Evolutionary conservation across 805 yeast genomes (phyloP), one percentile per base, ranked within the genome.

Genomic region (Ogataea degrootiae): DNA sequence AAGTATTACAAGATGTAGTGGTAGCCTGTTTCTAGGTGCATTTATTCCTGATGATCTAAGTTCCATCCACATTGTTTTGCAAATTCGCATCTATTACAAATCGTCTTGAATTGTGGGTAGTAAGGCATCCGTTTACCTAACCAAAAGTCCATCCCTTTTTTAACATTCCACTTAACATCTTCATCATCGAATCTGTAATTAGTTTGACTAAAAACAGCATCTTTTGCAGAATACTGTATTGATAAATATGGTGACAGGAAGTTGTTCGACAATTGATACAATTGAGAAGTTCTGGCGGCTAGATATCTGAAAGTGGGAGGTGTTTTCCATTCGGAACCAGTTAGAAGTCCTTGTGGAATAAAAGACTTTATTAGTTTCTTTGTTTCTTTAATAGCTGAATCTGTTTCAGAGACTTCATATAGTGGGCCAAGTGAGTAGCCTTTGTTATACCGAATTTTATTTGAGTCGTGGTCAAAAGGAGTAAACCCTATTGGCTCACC

Each of bases 11-110:
- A 26, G 11, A 26, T 26, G 9, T 26, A 9, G 31, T 9, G 9
- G 11, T 26, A 9, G 31, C 12, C 4, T 26, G 31, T 26, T 26
- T 26, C 6, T 26, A 11, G 11, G 11, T 9, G 11, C 6, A 8
- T 23, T 37, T 21, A 39, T 9, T 23, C 19, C 15, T 26, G 26
- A 14, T 43, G 42, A 16, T 53, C 51, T 31, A 52, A 35, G 35
- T 61, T 62, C 77, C 78, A 74, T 6, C 62, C 55, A 57, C 82
- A 77, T 42, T 65, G 66, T 7, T 56, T 46, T 26, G 68, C 66
- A 59, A 77, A 85, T 17, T 75, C 80, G 64, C 92, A 85, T 43
- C 61, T 66, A 15, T 64, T 68, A 60, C 92, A 85, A 48, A 72
- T 72, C 4, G 64, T 53, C 21, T 60, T 46, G 52, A 65, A 52